Conservation (phyloP, 2,329 filamentous ascomycete genomes). For the Neofusicoccum parvum region DNA sequence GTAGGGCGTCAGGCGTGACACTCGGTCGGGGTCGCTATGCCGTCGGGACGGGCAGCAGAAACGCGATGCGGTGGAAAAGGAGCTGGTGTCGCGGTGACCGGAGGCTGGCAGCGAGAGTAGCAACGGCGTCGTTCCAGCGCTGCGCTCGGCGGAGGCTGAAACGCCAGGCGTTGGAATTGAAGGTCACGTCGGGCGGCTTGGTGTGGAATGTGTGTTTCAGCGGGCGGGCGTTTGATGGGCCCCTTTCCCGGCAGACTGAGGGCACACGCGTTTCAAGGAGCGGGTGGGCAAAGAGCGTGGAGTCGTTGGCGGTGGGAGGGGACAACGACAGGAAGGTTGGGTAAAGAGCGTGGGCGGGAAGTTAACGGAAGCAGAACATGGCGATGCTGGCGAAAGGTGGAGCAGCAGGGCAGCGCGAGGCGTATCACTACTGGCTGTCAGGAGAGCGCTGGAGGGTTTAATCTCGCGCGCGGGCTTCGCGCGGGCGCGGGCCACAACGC, state of each 20-base stretch:
- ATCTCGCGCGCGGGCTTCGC: background rate
- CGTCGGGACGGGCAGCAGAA: background rate
- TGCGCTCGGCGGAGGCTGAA: conserved; percentile 31
- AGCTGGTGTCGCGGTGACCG: background rate
- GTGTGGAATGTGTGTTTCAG: conserved; percentile 39
- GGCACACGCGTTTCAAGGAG: conserved; percentile 22
- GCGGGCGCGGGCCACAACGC: background rate
- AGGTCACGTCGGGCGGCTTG: conserved; percentile 25
- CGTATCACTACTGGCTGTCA: conserved; percentile 20
- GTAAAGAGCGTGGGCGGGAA: conserved; percentile 17
- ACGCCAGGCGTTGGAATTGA: conserved; percentile 39
- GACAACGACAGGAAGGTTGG: conserved; percentile 15
- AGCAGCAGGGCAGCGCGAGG: conserved; percentile 15
- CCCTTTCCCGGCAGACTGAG: conserved; percentile 29
- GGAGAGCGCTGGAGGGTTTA: conserved; percentile 1
- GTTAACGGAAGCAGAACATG: conserved; percentile 21
- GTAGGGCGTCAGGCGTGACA: conserved; percentile 13
- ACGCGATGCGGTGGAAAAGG: background rate
- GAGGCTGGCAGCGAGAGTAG: conserved; percentile 11
- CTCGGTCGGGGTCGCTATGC: conserved; percentile 8
- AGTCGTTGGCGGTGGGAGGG: conserved; percentile 10
- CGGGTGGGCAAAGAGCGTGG: conserved; percentile 22
- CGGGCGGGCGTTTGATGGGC: conserved; percentile 29
- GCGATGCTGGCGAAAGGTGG: conserved; percentile 21
- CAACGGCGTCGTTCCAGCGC: conserved; percentile 15